Conservation (phyloP, 1,284 basidiomycete genomes). For the Boletus sp. region DNA sequence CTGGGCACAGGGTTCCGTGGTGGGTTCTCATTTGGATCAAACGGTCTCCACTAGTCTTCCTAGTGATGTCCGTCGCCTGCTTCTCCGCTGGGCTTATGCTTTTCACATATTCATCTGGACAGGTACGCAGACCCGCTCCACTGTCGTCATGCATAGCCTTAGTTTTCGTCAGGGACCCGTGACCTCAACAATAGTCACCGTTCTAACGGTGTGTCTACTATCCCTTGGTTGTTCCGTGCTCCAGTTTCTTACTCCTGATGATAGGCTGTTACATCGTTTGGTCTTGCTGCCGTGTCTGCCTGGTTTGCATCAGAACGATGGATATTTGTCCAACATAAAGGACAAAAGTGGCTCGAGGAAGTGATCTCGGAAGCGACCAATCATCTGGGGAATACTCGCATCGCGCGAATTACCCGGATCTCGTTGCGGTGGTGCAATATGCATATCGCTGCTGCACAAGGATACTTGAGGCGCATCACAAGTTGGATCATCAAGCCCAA, state of each 20-base stretch:
- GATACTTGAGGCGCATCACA: slow-evolving; percentile 23
- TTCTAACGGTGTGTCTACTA: slow-evolving; percentile 52
- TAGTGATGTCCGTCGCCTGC: slow-evolving; percentile 54
- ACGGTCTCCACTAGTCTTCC: slow-evolving; percentile 51
- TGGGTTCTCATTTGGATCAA: slow-evolving; percentile 55
- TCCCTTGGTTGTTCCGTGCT: background rate
- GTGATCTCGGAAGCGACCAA: slow-evolving; percentile 51
- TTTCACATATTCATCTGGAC: slow-evolving; percentile 48
- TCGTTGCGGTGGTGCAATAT: slow-evolving; percentile 25
- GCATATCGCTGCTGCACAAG: slow-evolving; percentile 24
- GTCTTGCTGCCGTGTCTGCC: slow-evolving; percentile 66
- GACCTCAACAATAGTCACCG: slow-evolving; percentile 68
- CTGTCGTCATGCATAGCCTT: slow-evolving; percentile 21
- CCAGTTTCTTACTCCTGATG: slow-evolving; percentile 11
- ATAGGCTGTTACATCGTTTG: slow-evolving; percentile 59
- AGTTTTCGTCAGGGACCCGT: slow-evolving; percentile 42
- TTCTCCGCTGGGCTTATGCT: slow-evolving; percentile 54
- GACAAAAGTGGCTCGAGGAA: slow-evolving; percentile 73
- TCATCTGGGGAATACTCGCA: slow-evolving; percentile 40
- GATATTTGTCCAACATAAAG: slow-evolving; percentile 64
- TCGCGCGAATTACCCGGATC: slow-evolving; percentile 29
- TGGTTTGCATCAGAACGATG: slow-evolving; percentile 78
- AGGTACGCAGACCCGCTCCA: slow-evolving; percentile 34
- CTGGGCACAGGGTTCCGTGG: slow-evolving; percentile 54
- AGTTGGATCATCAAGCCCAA: slow-evolving; percentile 31